Evolutionary conservation across 2,329 filamentous ascomycete genomes (phyloP).

Genomic region (Chaetomiaceae sp.): DNA sequence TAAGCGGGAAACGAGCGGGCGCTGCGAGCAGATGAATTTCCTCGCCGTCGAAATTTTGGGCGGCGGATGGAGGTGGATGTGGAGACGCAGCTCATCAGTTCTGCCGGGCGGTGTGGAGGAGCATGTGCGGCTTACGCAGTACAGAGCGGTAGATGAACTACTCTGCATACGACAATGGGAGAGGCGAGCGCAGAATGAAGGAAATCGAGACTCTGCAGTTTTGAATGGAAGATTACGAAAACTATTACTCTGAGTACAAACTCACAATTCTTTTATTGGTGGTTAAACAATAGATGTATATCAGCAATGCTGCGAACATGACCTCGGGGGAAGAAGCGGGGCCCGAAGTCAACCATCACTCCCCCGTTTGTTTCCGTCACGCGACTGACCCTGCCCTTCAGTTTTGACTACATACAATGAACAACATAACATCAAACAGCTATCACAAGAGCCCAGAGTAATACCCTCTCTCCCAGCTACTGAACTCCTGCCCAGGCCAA

Average conservation of each 20-base stretch:
- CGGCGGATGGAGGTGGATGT: conserved; percentile 17
- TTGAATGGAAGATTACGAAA: not conserved
- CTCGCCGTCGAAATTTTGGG: conserved; percentile 27
- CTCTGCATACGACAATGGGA: not conserved
- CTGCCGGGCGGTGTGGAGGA: conserved; percentile 25
- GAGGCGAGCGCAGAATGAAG: not conserved
- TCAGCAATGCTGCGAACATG: too few relatives aligned
- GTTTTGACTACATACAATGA: too few relatives aligned
- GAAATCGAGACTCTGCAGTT: too few relatives aligned
- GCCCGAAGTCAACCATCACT: too few relatives aligned
- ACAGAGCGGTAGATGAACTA: not conserved
- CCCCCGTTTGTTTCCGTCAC: too few relatives aligned
- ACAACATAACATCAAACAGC: conserved; percentile 6
- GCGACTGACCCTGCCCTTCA: not conserved
- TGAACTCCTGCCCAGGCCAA: conserved; percentile 1
- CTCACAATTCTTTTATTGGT: too few relatives aligned
- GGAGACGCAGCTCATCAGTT: conserved; percentile 17
- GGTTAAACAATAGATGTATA: too few relatives aligned
- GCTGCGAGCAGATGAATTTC: conserved; percentile 23
- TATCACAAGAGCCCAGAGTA: not conserved
- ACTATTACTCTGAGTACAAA: too few relatives aligned
- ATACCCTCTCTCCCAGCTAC: not conserved
- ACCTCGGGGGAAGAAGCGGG: too few relatives aligned
- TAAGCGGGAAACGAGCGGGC: conserved; percentile 9
- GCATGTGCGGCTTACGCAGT: not conserved